Conservation (phyloP, 2,329 filamentous ascomycete species). For the Beauveria australis region DNA sequence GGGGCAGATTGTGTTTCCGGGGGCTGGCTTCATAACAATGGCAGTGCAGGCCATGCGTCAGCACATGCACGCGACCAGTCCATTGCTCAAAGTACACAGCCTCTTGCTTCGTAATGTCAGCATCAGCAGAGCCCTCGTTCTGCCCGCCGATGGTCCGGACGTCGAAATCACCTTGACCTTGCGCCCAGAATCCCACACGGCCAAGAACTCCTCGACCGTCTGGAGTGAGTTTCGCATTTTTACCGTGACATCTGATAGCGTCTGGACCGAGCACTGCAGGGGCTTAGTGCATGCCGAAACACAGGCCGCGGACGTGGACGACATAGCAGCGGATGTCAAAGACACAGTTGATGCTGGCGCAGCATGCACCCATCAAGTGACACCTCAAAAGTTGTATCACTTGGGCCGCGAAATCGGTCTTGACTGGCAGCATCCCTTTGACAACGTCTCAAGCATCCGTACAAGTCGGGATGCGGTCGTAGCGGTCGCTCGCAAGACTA, state of each 20-base stretch:
- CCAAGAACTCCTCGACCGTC: conserved; percentile 6
- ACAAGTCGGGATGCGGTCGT: neutral
- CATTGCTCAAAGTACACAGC: neutral
- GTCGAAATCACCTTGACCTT: neutral
- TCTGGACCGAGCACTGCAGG: conserved; percentile 12
- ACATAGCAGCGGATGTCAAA: neutral
- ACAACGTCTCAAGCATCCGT: neutral
- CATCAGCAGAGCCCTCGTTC: neutral
- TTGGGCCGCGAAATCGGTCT: neutral
- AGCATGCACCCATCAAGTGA: neutral
- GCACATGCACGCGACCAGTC: neutral
- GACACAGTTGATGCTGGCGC: neutral
- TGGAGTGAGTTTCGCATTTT: conserved; percentile 14
- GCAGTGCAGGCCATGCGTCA: neutral
- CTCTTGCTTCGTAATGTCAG: neutral
- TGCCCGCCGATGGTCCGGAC: neutral
- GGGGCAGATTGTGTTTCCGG: neutral
- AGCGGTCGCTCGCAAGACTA: neutral
- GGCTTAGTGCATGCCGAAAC: neutral
- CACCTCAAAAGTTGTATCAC: neutral
- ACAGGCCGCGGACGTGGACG: neutral
- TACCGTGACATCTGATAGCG: neutral
- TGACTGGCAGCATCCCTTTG: neutral
- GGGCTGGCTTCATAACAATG: neutral
- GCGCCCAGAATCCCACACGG: neutral